Evolutionary conservation across 257 asterid genomes (phyloP).

Genomic region (Jaltomata sinuosa): DNA sequence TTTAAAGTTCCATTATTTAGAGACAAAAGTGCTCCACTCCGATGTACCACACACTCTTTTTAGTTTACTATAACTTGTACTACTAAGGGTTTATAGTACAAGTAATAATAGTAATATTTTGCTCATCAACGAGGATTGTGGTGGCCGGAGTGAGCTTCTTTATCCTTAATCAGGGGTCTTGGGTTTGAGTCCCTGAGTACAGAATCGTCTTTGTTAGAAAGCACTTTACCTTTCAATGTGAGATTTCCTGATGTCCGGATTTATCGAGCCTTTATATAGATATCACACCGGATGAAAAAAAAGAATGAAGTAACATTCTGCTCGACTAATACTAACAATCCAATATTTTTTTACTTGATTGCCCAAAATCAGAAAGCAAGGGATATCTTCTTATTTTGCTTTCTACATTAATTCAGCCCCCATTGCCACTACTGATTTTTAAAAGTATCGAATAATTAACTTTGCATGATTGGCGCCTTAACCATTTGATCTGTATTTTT

Average conservation of each 20-base stretch:
- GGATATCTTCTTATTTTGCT: not conserved
- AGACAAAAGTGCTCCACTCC: not conserved
- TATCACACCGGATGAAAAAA: too few relatives aligned
- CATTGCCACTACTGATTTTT: not conserved
- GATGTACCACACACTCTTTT: not conserved
- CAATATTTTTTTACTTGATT: not conserved
- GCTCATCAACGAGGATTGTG: too few relatives aligned
- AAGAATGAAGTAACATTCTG: too few relatives aligned
- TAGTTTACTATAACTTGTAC: not conserved
- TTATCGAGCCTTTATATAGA: too few relatives aligned
- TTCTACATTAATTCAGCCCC: not conserved
- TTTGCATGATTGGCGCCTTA: not conserved
- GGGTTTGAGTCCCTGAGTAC: too few relatives aligned
- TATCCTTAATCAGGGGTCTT: too few relatives aligned
- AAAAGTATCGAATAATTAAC: not conserved
- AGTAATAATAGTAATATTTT: too few relatives aligned
- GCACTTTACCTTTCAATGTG: too few relatives aligned
- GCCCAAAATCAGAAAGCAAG: not conserved
- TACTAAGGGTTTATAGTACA: not conserved
- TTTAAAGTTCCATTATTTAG: not conserved
- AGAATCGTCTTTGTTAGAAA: too few relatives aligned
- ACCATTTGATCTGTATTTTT: not conserved
- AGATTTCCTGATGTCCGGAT: too few relatives aligned
- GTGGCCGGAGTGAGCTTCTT: too few relatives aligned
- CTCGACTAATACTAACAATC: too few relatives aligned